These are phyloP conservation scores for Citrus maxima DNA, from an alignment of 345 rosid genomes.

Conservation along the genomic window DNA sequence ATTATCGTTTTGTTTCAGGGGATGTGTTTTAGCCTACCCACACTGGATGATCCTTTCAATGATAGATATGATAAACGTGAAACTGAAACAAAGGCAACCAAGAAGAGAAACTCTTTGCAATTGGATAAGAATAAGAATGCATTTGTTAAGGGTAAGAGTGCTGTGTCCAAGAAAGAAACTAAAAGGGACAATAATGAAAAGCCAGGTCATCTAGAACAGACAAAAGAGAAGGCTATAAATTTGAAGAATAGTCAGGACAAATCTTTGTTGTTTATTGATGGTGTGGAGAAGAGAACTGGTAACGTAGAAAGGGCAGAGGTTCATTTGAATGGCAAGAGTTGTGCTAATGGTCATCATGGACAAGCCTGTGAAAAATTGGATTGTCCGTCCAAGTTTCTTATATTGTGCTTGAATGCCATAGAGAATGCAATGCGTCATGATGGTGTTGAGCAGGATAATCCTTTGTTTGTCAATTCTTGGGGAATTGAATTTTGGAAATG, in stretches of 20 bases:
- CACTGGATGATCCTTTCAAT: conserved; percentile 73
- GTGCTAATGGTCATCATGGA: conserved; percentile 14
- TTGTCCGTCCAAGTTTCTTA: conserved; percentile 61
- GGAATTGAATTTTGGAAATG: conserved; percentile 82
- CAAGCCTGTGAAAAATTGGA: conserved; percentile 25
- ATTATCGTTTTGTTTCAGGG: conserved; percentile 41
- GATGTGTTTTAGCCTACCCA: conserved; percentile 94
- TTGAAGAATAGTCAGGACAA: conserved; percentile 24
- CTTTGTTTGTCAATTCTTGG: conserved; percentile 63
- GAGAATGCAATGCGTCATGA: conserved; percentile 41
- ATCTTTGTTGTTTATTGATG: conserved; percentile 1
- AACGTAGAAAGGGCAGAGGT: conserved; percentile 1
- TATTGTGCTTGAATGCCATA: conserved; percentile 54
- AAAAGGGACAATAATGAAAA: background rate
- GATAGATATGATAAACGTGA: conserved; percentile 49
- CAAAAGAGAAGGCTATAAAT: background rate
- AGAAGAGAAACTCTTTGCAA: conserved; percentile 19
- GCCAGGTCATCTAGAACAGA: conserved; percentile 11
- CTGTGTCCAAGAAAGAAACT: conserved; percentile 14
- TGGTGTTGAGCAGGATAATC: conserved; percentile 29
- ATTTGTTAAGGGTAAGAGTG: conserved; percentile 12
- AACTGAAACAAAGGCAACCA: conserved; percentile 18
- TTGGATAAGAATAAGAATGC: conserved; percentile 13
- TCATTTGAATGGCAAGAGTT: conserved; percentile 17
- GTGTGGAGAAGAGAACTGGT: background rate